Percentiles rank a stretch among this genome's conserved stretches.
phyloP scores from a whole-genome alignment of 805 yeast genomes.

The Metschnikowia matae region DNA sequence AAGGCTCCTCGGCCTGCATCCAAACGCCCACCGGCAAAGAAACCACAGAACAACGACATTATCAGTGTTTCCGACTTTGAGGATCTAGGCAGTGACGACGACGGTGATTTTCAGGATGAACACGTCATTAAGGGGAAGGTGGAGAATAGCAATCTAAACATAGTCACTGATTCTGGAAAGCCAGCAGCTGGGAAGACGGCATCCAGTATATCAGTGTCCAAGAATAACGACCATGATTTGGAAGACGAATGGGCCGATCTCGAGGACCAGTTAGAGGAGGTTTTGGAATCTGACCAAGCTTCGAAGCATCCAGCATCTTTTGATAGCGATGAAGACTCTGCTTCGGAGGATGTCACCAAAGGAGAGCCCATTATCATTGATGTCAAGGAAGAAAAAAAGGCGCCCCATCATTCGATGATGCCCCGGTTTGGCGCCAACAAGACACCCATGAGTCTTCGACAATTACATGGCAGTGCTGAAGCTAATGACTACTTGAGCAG shows the following conservation, averaged over 20 bases:
- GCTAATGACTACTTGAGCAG: slow-evolving; percentile 25
- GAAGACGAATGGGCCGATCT: slow-evolving; percentile 42
- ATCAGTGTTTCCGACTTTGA: slow-evolving; percentile 40
- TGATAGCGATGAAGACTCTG: slow-evolving; percentile 26
- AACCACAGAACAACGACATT: slow-evolving; percentile 14
- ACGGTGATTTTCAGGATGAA: neutral
- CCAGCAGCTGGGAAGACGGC: neutral
- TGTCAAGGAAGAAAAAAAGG: slow-evolving; percentile 21
- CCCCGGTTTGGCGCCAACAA: slow-evolving; percentile 4
- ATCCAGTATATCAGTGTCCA: neutral
- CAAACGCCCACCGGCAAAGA: slow-evolving; percentile 17
- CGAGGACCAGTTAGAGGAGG: slow-evolving; percentile 41
- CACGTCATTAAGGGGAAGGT: neutral
- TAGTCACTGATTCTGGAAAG: neutral
- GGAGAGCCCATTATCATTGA: slow-evolving; percentile 25
- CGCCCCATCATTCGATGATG: slow-evolving; percentile 1
- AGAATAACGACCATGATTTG: slow-evolving; percentile 18
- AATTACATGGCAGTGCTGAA: slow-evolving; percentile 27
- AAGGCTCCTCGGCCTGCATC: slow-evolving; percentile 9
- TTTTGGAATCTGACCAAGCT: slow-evolving; percentile 23
- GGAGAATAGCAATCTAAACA: neutral
- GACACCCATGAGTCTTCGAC: slow-evolving; percentile 40
- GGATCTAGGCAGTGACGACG: slow-evolving; percentile 23
- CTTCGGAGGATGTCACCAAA: slow-evolving; percentile 17
- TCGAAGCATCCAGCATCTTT: slow-evolving; percentile 8